Evolutionary conservation across 1,284 basidiomycete species (phyloP).

Genomic region (Ganoderma leucocontextum): DNA sequence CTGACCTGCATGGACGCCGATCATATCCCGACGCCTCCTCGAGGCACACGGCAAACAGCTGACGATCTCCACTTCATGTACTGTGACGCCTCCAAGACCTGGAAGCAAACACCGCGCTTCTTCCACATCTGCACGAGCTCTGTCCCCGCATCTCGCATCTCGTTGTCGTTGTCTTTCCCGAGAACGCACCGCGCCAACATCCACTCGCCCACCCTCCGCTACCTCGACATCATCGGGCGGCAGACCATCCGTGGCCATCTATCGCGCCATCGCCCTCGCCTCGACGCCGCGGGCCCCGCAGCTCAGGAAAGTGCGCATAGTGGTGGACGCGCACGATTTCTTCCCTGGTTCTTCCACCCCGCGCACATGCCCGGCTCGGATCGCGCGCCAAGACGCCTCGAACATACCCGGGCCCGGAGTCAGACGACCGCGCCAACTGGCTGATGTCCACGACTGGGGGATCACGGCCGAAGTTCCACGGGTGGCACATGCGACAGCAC

Average conservation of each 20-base stretch:
- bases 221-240: constrained; percentile 1
- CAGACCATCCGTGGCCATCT: neutral
- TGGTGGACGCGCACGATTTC: neutral
- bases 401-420: neutral
- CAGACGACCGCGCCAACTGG: neutral
- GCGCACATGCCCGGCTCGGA: neutral
- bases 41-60: neutral
- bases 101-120: neutral
- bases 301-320: neutral
- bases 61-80: neutral
- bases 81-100: neutral
- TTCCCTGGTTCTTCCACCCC: neutral
- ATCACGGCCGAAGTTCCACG: neutral
- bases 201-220: constrained; percentile 3
- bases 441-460: neutral
- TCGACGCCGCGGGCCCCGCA: neutral
- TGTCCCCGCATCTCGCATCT: neutral
- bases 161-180: neutral
- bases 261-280: neutral
- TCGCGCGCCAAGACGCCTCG: neutral
- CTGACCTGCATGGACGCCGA: neutral
- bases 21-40: neutral
- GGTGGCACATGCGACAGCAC: neutral
- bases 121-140: neutral
- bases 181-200: neutral